Conservation (phyloP, 2,329 filamentous ascomycete genomes). For the Neofusicoccum umdonicola region DNA sequence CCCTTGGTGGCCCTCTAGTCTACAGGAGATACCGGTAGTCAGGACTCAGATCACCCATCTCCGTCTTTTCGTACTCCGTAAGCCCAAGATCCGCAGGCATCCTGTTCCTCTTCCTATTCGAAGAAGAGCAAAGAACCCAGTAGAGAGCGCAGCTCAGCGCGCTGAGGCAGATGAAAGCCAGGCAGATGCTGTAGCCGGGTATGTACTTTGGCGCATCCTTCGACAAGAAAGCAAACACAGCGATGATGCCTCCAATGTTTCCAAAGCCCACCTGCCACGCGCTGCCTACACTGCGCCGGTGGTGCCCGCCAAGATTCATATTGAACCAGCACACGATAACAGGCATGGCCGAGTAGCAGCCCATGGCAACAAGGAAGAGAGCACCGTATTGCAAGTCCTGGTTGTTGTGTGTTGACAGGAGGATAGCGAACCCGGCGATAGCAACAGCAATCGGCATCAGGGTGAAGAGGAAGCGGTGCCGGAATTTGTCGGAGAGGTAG, state of each 20-base stretch:
- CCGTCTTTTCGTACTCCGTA: slow-evolving; percentile 61
- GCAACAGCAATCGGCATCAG: slow-evolving; percentile 66
- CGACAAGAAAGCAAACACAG: slow-evolving; percentile 49
- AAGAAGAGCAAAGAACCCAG: slow-evolving; percentile 54
- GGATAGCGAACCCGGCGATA: slow-evolving; percentile 72
- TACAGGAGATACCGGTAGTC: slow-evolving; percentile 61
- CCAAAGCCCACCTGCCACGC: slow-evolving; percentile 53
- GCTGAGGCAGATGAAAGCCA: slow-evolving; percentile 70
- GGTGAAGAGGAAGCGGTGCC: slow-evolving; percentile 73
- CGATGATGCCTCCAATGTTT: slow-evolving; percentile 53
- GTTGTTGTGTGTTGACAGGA: slow-evolving; percentile 70
- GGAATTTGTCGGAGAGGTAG: slow-evolving; percentile 65
- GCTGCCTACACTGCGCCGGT: slow-evolving; percentile 47
- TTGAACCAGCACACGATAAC: slow-evolving; percentile 64
- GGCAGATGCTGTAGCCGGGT: slow-evolving; percentile 73
- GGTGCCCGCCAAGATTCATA: slow-evolving; percentile 54
- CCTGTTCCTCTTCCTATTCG: slow-evolving; percentile 61
- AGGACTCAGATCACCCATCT: slow-evolving; percentile 59
- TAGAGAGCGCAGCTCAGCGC: slow-evolving; percentile 62
- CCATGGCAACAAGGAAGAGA: slow-evolving; percentile 78
- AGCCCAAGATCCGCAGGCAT: slow-evolving; percentile 47
- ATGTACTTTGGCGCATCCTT: slow-evolving; percentile 67
- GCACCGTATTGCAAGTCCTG: slow-evolving; percentile 69
- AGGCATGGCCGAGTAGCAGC: slow-evolving; percentile 84
- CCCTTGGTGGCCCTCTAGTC: background rate